Evolutionary conservation across 768 basidiomycete genomes (phyloP).

Genomic region (Rhizopogon vesiculosus): DNA sequence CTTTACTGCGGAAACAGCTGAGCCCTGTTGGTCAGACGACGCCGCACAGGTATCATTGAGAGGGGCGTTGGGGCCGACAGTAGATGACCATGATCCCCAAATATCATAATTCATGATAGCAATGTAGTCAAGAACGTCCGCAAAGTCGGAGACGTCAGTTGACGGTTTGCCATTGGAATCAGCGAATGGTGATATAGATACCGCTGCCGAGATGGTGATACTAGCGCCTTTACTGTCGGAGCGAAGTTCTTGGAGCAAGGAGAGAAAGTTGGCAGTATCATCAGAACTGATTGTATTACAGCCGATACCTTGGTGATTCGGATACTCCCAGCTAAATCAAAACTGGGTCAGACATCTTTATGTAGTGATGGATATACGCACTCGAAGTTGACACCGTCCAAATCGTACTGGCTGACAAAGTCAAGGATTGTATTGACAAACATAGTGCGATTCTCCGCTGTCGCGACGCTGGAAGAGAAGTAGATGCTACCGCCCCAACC

Average conservation of each 20-base stretch:
- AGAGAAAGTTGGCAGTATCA: constrained; percentile 78
- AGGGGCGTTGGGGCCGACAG: constrained; percentile 80
- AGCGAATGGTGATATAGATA: constrained; percentile 60
- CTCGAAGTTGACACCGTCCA: constrained; percentile 69
- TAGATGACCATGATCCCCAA: constrained; percentile 45
- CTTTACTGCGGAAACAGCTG: constrained; percentile 67
- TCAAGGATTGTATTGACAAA: constrained; percentile 51
- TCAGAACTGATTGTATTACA: constrained; percentile 60
- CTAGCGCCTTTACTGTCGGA: constrained; percentile 36
- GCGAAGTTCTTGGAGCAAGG: constrained; percentile 71
- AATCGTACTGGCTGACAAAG: constrained; percentile 41
- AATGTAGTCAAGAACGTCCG: constrained; percentile 69
- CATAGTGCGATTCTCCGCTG: constrained; percentile 47
- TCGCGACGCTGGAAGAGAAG: constrained; percentile 57
- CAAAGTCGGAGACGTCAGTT: constrained; percentile 62
- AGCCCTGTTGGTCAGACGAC: constrained; percentile 56
- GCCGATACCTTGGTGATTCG: constrained; percentile 58
- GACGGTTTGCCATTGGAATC: constrained; percentile 52
- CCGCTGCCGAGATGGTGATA: constrained; percentile 70
- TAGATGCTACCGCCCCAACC: constrained; percentile 64
- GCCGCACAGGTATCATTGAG: constrained; percentile 73
- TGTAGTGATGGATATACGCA: constrained; percentile 23
- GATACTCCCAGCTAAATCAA: constrained; percentile 77
- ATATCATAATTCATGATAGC: constrained; percentile 72
- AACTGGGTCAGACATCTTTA: not conserved